Conservation (phyloP, 345 rosid species). For the Triadica sebifera region DNA sequence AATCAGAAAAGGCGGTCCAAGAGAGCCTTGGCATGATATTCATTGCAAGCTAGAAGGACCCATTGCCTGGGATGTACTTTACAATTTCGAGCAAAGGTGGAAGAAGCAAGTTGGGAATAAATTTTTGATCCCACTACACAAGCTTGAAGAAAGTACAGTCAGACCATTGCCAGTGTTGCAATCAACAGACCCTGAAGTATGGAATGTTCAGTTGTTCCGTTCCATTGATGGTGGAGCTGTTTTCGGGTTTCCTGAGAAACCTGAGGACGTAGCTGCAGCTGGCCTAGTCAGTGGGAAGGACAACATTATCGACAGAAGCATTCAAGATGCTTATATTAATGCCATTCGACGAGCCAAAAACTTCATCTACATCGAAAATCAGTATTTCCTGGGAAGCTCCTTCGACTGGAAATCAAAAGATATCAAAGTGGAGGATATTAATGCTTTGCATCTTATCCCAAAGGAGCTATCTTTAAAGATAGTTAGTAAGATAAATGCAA, state of each 20-base stretch:
- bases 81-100: constrained; percentile 95
- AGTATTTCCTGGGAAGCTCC: constrained; percentile 80
- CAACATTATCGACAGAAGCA: constrained; percentile 61
- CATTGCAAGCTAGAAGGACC: constrained; percentile 89
- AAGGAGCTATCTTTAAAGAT: constrained; percentile 78
- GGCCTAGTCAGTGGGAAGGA: constrained; percentile 64
- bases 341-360: constrained; percentile 74
- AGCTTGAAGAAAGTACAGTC: constrained; percentile 24
- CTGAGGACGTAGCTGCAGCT: constrained; percentile 31
- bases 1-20: constrained; percentile 73
- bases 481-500: constrained; percentile 69
- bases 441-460: constrained; percentile 68
- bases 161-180: constrained; percentile 27
- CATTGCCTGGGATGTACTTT: constrained; percentile 82
- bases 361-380: constrained; percentile 86
- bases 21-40: constrained; percentile 97
- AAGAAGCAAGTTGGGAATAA: constrained; percentile 42
- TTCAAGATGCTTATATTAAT: constrained; percentile 76
- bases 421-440: constrained; percentile 44
- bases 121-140: constrained; percentile 31
- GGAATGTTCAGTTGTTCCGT: constrained; percentile 71
- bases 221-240: constrained; percentile 62
- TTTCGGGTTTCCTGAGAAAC: constrained; percentile 39
- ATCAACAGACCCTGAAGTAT: constrained; percentile 32
- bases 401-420: constrained; percentile 61